phyloP scores from a whole-genome alignment of 73 alveolate genomes.

The Paramecium octaurelia region DNA sequence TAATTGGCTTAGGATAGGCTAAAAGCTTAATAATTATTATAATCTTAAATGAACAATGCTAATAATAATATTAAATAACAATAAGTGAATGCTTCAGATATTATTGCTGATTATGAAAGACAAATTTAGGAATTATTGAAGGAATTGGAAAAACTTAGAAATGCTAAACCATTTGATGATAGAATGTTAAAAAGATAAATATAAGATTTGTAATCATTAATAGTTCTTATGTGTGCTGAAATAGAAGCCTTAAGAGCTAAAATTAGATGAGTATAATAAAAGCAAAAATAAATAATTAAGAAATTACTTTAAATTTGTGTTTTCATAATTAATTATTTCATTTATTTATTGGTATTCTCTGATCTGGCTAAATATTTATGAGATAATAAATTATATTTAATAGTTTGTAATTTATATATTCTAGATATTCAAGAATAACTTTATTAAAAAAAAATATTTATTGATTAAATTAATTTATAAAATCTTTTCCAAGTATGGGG shows the following conservation, averaged over 20 bases:
- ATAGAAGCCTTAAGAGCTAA: not conserved
- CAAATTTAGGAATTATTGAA: not conserved
- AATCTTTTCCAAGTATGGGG: too few species aligned
- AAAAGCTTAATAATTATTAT: not conserved
- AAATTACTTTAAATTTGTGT: not conserved
- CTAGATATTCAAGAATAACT: too few species aligned
- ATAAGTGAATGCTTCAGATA: not conserved
- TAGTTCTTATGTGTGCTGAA: slow-evolving; percentile 29
- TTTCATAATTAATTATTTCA: not conserved
- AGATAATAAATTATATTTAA: too few species aligned
- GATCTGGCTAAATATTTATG: not conserved
- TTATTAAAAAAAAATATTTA: too few species aligned
- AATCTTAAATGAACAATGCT: not conserved
- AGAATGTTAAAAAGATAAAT: slow-evolving; percentile 30
- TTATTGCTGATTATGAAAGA: slow-evolving; percentile 1
- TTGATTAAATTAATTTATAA: too few species aligned
- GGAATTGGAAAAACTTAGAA: not conserved
- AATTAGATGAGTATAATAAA: not conserved
- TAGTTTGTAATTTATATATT: too few species aligned
- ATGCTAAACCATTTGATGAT: slow-evolving; percentile 41
- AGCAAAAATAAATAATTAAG: not conserved
- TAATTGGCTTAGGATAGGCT: not conserved
- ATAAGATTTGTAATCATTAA: slow-evolving; percentile 9
- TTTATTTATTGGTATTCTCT: not conserved
- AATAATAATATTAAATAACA: not conserved